Evolutionary conservation across 192 early-diverging fungal genomes (phyloP), one percentile per base, ranked within the genome.

Genomic region (Coemansia asiatica): DNA sequence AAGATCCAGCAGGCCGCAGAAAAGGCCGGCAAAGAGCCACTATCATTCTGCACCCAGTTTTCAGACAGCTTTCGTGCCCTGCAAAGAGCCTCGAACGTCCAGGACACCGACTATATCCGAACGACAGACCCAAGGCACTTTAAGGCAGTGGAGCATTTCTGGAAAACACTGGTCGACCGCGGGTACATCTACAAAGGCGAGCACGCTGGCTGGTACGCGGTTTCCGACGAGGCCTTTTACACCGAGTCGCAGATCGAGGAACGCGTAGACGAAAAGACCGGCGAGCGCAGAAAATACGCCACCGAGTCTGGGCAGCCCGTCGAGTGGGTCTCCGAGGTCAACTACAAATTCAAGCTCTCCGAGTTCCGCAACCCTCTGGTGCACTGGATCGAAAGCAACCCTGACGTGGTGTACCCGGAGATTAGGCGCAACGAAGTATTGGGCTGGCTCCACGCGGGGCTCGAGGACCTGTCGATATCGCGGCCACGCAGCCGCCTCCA

Each of bases 211-310:
- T 98, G 94, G 94, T 98, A 98, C 76, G 89, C 91, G 1, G 87
- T 98, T 6, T 96, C 95, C 13, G 96, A 98, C 68, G 96, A 98
- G 79, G 91, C 93, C 0, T 98, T 94, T 67, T 94, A 94, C 66
- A 82, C 92, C 0, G 72, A 75, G 12, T 75, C 76, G 1, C 91
- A 95, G 71, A 85, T 95, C 0, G 87, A 91, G 56, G 84, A 90
- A 66, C 78, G 86, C 21, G 49, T 62, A 0, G 84, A 87, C 58
- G 36, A 49, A 12, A 61, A 47, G 28, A 59, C 67, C 5, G 71
- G 64, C 18, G 51, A 40, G 21, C 61, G 46, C 9, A 57, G 38
- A 0, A 74, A 56, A 69, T 66, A 69, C 53, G 75, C 95, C 0
- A 90, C 84, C 18, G 96, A 97, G 69, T 89, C 94, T 9, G 93